Percentiles rank a stretch among this genome's conserved stretches.
Evolutionary conservation across 305 asterid genomes (phyloP).

Genomic region (Solanum hybrid): DNA sequence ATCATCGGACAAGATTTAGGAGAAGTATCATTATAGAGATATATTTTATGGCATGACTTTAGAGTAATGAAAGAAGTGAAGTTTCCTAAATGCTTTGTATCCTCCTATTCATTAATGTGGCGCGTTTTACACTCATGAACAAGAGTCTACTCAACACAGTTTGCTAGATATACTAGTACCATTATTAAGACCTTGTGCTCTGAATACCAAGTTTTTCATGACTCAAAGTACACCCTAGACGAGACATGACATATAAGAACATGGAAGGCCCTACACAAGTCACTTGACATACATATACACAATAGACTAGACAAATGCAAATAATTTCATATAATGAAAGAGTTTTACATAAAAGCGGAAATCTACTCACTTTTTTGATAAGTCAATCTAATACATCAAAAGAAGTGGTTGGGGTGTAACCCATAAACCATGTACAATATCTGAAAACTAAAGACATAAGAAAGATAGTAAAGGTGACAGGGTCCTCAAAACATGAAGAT

Average conservation of each 20-base stretch:
- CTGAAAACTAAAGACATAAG: neutral
- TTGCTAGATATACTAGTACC: neutral
- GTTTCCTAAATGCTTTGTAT: neutral
- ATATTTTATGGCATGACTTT: neutral
- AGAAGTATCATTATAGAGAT: too few relatives aligned
- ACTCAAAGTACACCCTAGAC: neutral
- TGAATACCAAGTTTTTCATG: neutral
- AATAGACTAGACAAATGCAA: neutral
- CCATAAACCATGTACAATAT: neutral
- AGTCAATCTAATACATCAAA: neutral
- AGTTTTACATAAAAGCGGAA: neutral
- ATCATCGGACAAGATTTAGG: neutral
- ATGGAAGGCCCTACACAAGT: neutral
- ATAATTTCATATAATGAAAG: neutral
- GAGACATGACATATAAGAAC: neutral
- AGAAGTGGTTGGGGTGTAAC: too few relatives aligned
- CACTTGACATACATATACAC: neutral
- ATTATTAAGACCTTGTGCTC: too few relatives aligned
- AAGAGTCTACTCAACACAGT: neutral
- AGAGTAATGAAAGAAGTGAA: neutral
- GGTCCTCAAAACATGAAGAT: too few relatives aligned
- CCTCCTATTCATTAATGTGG: too few relatives aligned
- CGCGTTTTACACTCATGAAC: neutral
- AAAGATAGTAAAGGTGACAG: neutral
- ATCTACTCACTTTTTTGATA: too few relatives aligned